Percentiles rank a stretch among this genome's conserved stretches.
Evolutionary conservation across 2,329 filamentous ascomycete genomes (phyloP).

Genomic region (Orbilia blumenaviensis): DNA sequence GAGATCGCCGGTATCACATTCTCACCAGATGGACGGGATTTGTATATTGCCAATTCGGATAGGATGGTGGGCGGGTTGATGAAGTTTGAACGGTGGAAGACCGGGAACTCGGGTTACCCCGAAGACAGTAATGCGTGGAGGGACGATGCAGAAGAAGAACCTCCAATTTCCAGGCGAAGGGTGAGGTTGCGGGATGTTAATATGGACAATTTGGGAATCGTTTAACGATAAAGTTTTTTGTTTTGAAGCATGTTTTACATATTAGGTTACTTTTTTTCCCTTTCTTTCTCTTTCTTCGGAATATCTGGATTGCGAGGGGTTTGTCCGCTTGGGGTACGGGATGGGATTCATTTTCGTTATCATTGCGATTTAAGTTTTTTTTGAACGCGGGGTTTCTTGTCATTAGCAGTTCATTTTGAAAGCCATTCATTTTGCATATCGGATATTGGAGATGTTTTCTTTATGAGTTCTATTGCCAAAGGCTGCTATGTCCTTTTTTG

Average conservation of each 20-base stretch:
- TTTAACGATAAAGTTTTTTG: constrained; percentile 32
- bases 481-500: neutral
- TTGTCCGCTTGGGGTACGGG: constrained; percentile 2
- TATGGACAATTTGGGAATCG: constrained; percentile 50
- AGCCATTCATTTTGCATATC: constrained; percentile 26
- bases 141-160: constrained; percentile 13
- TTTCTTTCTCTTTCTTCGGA: too few relatives aligned
- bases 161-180: constrained; percentile 25
- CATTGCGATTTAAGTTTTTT: neutral
- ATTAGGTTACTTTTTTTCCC: neutral
- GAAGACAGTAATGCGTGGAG: constrained; percentile 28
- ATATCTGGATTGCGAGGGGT: neutral
- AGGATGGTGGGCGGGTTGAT: constrained; percentile 72
- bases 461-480: too few relatives aligned
- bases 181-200: constrained; percentile 51
- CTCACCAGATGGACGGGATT: constrained; percentile 72
- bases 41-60: constrained; percentile 76
- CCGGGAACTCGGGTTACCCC: constrained; percentile 24
- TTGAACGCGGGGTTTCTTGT: constrained; percentile 26
- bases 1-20: constrained; percentile 76
- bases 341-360: neutral
- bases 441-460: constrained; percentile 23
- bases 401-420: neutral
- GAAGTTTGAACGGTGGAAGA: constrained; percentile 66
- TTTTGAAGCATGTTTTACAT: neutral